Percentiles rank a stretch among this genome's conserved stretches.
Conservation (phyloP, 306 rosid species). For the Trifolium fragiferum region DNA sequence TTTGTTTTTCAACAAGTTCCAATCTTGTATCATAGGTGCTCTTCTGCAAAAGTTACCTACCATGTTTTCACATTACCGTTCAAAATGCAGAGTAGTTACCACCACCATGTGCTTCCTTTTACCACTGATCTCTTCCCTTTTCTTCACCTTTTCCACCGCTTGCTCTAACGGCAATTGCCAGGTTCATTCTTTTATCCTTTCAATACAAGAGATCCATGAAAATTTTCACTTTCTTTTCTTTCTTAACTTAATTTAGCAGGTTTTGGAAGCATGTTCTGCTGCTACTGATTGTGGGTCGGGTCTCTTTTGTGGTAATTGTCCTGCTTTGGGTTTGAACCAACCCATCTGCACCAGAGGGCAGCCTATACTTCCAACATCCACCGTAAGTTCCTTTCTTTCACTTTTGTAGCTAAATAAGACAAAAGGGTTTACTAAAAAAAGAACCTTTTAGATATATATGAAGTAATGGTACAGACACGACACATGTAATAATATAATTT, state of each 20-base stretch:
- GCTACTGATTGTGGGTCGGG: slow-evolving; percentile 81
- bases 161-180: slow-evolving; percentile 85
- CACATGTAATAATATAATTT: background rate
- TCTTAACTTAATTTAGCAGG: slow-evolving; percentile 55
- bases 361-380: slow-evolving; percentile 62
- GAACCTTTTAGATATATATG: background rate
- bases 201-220: slow-evolving; percentile 44
- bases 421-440: background rate
- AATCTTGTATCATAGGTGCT: background rate
- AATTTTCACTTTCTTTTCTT: background rate
- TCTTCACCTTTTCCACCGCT: slow-evolving; percentile 53
- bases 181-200: slow-evolving; percentile 49
- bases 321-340: slow-evolving; percentile 67
- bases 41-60: slow-evolving; percentile 42
- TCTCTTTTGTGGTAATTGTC: slow-evolving; percentile 93
- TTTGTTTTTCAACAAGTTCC: background rate
- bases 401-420: slow-evolving; percentile 16
- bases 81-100: slow-evolving; percentile 47
- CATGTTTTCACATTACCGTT: slow-evolving; percentile 62
- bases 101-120: slow-evolving; percentile 44
- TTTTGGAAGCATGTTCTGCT: slow-evolving; percentile 68
- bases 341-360: slow-evolving; percentile 91
- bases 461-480: background rate
- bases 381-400: slow-evolving; percentile 48
- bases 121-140: slow-evolving; percentile 46